phyloP scores from a whole-genome alignment of 768 basidiomycete genomes.

The Leccinum incarnatum region DNA sequence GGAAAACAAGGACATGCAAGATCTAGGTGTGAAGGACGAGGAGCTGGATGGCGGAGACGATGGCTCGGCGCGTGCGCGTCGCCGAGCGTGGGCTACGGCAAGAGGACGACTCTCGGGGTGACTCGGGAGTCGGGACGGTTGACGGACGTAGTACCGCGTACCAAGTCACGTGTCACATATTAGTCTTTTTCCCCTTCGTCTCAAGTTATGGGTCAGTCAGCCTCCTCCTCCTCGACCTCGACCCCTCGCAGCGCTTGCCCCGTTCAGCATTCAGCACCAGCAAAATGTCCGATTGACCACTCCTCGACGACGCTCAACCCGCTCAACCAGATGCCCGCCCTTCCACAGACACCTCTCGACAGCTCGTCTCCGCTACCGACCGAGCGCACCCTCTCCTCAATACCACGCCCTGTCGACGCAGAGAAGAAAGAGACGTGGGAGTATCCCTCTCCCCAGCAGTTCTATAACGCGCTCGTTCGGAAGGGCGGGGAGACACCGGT shows the following conservation, averaged over 20 bases:
- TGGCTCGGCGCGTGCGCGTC: too few species aligned
- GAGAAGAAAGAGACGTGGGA: conserved; percentile 61
- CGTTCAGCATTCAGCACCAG: conserved; percentile 42
- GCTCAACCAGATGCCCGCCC: conserved; percentile 84
- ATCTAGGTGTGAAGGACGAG: too few species aligned
- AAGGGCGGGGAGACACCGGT: conserved; percentile 99
- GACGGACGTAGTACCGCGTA: too few species aligned
- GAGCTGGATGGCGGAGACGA: too few species aligned
- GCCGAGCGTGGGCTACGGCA: too few species aligned
- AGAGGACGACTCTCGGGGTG: too few species aligned
- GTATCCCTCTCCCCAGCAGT: conserved; percentile 96
- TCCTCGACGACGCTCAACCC: conserved; percentile 51
- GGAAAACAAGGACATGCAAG: too few species aligned
- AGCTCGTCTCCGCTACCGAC: conserved; percentile 66
- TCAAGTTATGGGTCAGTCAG: conserved; percentile 19
- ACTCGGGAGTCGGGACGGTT: too few species aligned
- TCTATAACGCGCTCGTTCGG: conserved; percentile 93
- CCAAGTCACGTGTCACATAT: background rate
- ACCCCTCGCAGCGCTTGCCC: conserved; percentile 44
- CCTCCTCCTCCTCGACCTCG: background rate
- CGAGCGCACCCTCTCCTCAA: conserved; percentile 75
- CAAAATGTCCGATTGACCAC: conserved; percentile 42
- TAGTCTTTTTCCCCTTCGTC: background rate
- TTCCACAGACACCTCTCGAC: conserved; percentile 61
- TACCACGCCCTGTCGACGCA: conserved; percentile 59